Conservation (phyloP, 2,329 filamentous ascomycete species). For the Akanthomyces dipterigenus region DNA sequence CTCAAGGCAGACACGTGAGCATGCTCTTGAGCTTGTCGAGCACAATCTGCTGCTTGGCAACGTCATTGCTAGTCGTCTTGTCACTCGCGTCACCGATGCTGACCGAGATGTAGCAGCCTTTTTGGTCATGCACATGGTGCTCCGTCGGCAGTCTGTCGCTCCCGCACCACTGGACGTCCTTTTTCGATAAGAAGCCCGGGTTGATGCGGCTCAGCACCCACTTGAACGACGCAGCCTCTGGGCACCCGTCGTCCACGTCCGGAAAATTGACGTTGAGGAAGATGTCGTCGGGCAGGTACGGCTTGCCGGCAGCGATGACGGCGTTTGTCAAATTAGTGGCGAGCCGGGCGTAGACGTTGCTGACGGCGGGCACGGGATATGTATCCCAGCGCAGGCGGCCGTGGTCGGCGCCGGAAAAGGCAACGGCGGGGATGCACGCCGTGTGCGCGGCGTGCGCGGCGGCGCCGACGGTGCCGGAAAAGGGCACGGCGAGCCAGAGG, state of each 20-base stretch:
- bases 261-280: slow-evolving; percentile 68
- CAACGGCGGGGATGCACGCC: slow-evolving; percentile 56
- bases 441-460: slow-evolving; percentile 50
- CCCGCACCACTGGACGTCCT: slow-evolving; percentile 54
- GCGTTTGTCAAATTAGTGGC: slow-evolving; percentile 50
- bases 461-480: slow-evolving; percentile 64
- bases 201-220: slow-evolving; percentile 60
- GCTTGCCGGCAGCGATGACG: slow-evolving; percentile 48
- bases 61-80: slow-evolving; percentile 45
- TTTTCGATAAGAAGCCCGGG: slow-evolving; percentile 41
- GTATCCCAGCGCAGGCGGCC: slow-evolving; percentile 48
- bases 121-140: slow-evolving; percentile 39
- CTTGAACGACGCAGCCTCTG: slow-evolving; percentile 45
- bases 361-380: slow-evolving; percentile 44
- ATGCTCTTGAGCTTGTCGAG: slow-evolving; percentile 26
- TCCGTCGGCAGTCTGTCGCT: slow-evolving; percentile 52
- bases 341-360: slow-evolving; percentile 57
- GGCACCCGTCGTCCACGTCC: slow-evolving; percentile 43
- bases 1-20: slow-evolving; percentile 21
- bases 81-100: slow-evolving; percentile 54
- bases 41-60: slow-evolving; percentile 22
- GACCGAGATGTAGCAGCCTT: slow-evolving; percentile 55
- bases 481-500: slow-evolving; percentile 45
- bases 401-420: slow-evolving; percentile 53
- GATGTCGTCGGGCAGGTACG: slow-evolving; percentile 54